Conservation (phyloP, 495 filamentous ascomycete species). For the Neurospora pannonica region DNA sequence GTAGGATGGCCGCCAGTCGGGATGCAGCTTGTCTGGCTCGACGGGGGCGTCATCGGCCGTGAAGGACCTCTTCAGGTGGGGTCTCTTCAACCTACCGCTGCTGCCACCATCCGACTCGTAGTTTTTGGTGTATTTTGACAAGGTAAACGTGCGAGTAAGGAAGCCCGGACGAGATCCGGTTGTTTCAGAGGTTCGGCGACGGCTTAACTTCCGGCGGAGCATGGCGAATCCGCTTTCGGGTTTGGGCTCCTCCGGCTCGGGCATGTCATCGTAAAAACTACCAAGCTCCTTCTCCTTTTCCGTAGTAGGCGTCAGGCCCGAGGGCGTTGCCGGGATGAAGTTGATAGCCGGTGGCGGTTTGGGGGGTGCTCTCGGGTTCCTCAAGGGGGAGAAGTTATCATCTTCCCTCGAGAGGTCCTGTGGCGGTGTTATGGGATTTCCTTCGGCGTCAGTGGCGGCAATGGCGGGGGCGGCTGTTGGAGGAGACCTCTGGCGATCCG, state of each 20-base stretch:
- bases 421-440: slow-evolving; percentile 37
- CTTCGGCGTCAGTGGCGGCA: slow-evolving; percentile 30
- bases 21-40: slow-evolving; percentile 56
- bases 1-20: slow-evolving; percentile 72
- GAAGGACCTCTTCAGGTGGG: slow-evolving; percentile 21
- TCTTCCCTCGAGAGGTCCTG: slow-evolving; percentile 38
- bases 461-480: slow-evolving; percentile 19
- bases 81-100: slow-evolving; percentile 31
- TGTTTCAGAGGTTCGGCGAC: slow-evolving; percentile 47
- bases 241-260: slow-evolving; percentile 11
- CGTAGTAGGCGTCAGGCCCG: slow-evolving; percentile 38
- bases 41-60: slow-evolving; percentile 31
- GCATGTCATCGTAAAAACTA: slow-evolving; percentile 33
- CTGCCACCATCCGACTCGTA: slow-evolving; percentile 9
- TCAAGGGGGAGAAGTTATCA: slow-evolving; percentile 55
- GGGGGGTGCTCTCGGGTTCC: slow-evolving; percentile 63
- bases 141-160: slow-evolving; percentile 33
- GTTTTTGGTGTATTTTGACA: slow-evolving; percentile 21
- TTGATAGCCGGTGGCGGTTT: slow-evolving; percentile 51
- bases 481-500: slow-evolving; percentile 8
- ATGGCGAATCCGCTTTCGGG: slow-evolving; percentile 42
- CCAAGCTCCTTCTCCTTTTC: slow-evolving; percentile 48
- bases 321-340: slow-evolving; percentile 65
- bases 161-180: slow-evolving; percentile 26
- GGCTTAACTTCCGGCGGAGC: slow-evolving; percentile 48